These are phyloP conservation scores for Graphium sp. DNA, from an alignment of 2,329 filamentous ascomycete species.

Conservation along the genomic window DNA sequence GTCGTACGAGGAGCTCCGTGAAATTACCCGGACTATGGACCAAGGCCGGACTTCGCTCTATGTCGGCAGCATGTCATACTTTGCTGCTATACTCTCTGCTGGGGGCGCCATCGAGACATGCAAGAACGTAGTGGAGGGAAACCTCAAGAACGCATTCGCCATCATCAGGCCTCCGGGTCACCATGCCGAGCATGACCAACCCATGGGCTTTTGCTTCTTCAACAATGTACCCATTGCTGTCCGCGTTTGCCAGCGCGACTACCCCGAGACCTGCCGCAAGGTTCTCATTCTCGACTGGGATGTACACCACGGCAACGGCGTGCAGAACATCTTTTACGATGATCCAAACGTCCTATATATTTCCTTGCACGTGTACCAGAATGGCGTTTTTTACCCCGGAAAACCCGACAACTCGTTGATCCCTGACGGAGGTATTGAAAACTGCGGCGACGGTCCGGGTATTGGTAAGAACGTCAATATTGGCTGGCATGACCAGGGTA, in stretches of 20 bases:
- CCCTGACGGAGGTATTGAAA: constrained; percentile 43
- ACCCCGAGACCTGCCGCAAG: constrained; percentile 67
- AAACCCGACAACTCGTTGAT: constrained; percentile 37
- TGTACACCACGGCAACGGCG: constrained; percentile 71
- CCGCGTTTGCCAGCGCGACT: constrained; percentile 70
- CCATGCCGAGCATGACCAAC: constrained; percentile 71
- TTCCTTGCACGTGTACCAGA: constrained; percentile 76
- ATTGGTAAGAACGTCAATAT: constrained; percentile 50
- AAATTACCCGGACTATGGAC: constrained; percentile 44
- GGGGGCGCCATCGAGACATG: constrained; percentile 94
- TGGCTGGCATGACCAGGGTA: constrained; percentile 52
- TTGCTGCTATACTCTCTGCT: constrained; percentile 67
- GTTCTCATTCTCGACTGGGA: constrained; percentile 90
- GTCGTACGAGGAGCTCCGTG: constrained; percentile 48
- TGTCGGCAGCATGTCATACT: constrained; percentile 66
- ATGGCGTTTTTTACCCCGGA: constrained; percentile 74
- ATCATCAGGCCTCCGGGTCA: constrained; percentile 91
- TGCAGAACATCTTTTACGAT: constrained; percentile 90
- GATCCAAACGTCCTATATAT: constrained; percentile 94
- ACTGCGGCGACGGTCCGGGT: constrained; percentile 36
- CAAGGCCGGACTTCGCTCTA: constrained; percentile 62
- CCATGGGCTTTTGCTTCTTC: constrained; percentile 94
- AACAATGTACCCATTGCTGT: constrained; percentile 93
- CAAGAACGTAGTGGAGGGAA: constrained; percentile 67
- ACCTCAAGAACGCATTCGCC: constrained; percentile 87